Percentiles rank a stretch among this genome's conserved stretches.
These are phyloP conservation scores for Fulvia fulva DNA, from an alignment of 2,329 filamentous ascomycete species.

Conservation along the genomic window DNA sequence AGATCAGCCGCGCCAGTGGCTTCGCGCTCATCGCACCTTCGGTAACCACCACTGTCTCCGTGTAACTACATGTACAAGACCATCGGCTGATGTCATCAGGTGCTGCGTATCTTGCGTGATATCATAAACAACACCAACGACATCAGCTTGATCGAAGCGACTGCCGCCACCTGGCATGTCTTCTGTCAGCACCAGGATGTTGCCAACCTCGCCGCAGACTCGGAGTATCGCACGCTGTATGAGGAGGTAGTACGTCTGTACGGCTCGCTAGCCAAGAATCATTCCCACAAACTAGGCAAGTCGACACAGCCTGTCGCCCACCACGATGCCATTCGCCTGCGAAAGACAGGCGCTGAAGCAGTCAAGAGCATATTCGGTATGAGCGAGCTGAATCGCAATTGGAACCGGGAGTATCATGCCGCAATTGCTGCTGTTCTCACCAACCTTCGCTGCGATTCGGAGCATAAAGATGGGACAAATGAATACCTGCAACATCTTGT, in stretches of 20 bases:
- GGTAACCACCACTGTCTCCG: constrained; percentile 2
- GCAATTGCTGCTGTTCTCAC: constrained; percentile 82
- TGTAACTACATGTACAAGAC: neutral
- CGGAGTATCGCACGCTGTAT: constrained; percentile 76
- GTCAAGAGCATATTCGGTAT: constrained; percentile 73
- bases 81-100: constrained; percentile 44
- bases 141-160: constrained; percentile 89
- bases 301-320: constrained; percentile 43
- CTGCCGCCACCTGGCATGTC: constrained; percentile 76
- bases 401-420: constrained; percentile 60
- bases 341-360: constrained; percentile 59
- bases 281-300: constrained; percentile 32
- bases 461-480: constrained; percentile 55
- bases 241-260: constrained; percentile 77
- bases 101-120: constrained; percentile 78
- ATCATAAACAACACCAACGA: constrained; percentile 76
- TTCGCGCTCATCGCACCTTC: constrained; percentile 76
- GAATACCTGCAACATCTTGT: constrained; percentile 66
- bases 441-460: constrained; percentile 61
- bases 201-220: constrained; percentile 78
- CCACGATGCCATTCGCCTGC: constrained; percentile 66
- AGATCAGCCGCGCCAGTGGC: constrained; percentile 66
- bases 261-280: constrained; percentile 67
- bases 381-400: constrained; percentile 48
- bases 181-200: constrained; percentile 88